Conservation (phyloP, 257 asterid genomes). For the Solanum bulbocastanum region DNA sequence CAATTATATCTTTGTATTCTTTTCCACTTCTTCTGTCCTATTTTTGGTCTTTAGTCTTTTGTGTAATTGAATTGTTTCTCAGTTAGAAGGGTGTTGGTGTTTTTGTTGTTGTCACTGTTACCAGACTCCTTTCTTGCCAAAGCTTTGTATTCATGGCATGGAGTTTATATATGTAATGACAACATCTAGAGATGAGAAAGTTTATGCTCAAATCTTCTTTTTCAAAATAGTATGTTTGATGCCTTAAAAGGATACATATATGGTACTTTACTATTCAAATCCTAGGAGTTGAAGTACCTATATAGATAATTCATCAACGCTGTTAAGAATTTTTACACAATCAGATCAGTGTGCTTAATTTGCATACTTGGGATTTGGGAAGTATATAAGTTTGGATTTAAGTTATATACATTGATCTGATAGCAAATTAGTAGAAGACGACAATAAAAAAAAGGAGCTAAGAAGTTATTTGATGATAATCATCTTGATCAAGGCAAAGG, state of each 20-base stretch:
- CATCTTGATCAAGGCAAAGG: background rate
- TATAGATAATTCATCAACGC: background rate
- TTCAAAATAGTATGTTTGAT: background rate
- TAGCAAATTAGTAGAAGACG: background rate
- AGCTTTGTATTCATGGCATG: background rate
- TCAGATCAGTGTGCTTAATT: background rate
- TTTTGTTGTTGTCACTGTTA: background rate
- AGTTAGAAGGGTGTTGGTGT: background rate
- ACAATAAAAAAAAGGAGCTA: background rate
- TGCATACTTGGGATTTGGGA: background rate
- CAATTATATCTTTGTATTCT: slow-evolving; percentile 7
- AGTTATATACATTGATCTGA: background rate
- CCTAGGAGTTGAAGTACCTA: background rate
- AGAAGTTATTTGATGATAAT: background rate
- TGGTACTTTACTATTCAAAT: background rate
- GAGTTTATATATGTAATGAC: background rate
- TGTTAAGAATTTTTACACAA: background rate
- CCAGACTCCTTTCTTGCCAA: background rate
- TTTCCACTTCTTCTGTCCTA: background rate
- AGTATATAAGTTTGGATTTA: background rate
- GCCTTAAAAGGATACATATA: background rate
- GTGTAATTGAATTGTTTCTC: background rate
- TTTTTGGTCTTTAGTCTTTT: background rate
- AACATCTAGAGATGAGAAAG: background rate
- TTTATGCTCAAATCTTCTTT: background rate